phyloP scores from a whole-genome alignment of 352 stramenopile species.

The Phytophthora foliorum region DNA sequence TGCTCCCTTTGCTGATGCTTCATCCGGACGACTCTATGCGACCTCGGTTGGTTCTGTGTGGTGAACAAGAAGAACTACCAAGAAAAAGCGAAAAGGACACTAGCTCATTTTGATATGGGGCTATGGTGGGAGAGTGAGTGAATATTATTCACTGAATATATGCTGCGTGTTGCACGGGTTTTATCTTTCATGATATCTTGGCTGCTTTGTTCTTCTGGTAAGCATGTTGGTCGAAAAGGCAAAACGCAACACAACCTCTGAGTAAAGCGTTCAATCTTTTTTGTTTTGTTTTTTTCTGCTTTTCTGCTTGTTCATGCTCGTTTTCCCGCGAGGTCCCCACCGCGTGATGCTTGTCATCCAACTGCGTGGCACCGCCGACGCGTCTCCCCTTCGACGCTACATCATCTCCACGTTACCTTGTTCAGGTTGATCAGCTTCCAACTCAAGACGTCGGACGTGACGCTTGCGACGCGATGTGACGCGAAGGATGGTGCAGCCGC shows the following conservation, averaged over 20 bases:
- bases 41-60: slow-evolving; percentile 7
- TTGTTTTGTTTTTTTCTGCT: slow-evolving; percentile 31
- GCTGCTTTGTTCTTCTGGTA: too few species aligned
- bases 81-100: slow-evolving; percentile 16
- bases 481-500: slow-evolving; percentile 31
- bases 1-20: slow-evolving; percentile 9
- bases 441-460: slow-evolving; percentile 22
- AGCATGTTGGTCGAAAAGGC: too few species aligned
- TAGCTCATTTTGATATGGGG: slow-evolving; percentile 40
- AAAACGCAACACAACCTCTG: slow-evolving; percentile 1
- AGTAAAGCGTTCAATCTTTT: slow-evolving; percentile 39
- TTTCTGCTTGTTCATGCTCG: slow-evolving; percentile 27
- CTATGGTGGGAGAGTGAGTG: slow-evolving; percentile 20
- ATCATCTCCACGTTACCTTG: slow-evolving; percentile 34
- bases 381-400: slow-evolving; percentile 29
- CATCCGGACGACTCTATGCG: slow-evolving; percentile 11
- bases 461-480: slow-evolving; percentile 21
- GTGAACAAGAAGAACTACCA: slow-evolving; percentile 16
- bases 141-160: too few species aligned
- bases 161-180: slow-evolving; percentile 21
- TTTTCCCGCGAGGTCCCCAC: slow-evolving; percentile 32
- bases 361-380: slow-evolving; percentile 22
- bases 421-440: slow-evolving; percentile 32
- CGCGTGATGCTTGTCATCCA: slow-evolving; percentile 30
- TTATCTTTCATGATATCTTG: too few species aligned